phyloP scores from a whole-genome alignment of 768 basidiomycete species.

The Leucosporidium yakuticum region DNA sequence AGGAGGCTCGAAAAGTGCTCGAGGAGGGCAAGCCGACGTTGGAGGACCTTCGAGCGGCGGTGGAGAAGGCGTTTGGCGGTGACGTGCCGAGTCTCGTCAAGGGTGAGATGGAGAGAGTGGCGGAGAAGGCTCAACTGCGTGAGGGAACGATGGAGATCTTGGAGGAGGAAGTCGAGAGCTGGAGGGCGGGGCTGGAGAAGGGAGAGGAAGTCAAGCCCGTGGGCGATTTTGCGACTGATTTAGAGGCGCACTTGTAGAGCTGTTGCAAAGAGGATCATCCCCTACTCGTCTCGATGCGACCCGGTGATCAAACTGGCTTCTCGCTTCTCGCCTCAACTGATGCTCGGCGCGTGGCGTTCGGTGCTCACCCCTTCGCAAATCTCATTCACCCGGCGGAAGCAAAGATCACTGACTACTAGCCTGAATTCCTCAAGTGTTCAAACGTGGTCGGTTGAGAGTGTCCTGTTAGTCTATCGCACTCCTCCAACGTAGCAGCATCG shows the following conservation, averaged over 20 bases:
- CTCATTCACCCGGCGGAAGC: too few species aligned
- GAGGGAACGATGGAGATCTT: not conserved
- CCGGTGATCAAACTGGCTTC: too few species aligned
- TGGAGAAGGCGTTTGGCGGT: not conserved
- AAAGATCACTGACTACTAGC: too few species aligned
- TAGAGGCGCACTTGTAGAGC: not conserved
- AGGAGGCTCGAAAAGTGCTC: not conserved
- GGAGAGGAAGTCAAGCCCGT: not conserved
- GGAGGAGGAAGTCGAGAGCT: not conserved
- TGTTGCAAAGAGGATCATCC: too few species aligned
- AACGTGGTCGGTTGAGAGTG: too few species aligned
- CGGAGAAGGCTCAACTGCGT: not conserved
- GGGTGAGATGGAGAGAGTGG: not conserved
- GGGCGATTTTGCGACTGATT: not conserved
- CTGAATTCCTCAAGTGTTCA: too few species aligned
- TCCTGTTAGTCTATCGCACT: too few species aligned
- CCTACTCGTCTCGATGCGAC: too few species aligned
- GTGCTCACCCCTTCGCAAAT: too few species aligned
- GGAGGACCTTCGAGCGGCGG: not conserved
- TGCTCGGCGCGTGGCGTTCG: too few species aligned
- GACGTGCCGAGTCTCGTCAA: not conserved
- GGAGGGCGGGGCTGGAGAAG: not conserved
- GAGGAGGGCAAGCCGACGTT: conserved; percentile 8
- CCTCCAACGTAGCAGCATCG: too few species aligned
- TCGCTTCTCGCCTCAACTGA: too few species aligned